Conservation (phyloP, 768 basidiomycete species). For the Guyanaporus albipodus region DNA sequence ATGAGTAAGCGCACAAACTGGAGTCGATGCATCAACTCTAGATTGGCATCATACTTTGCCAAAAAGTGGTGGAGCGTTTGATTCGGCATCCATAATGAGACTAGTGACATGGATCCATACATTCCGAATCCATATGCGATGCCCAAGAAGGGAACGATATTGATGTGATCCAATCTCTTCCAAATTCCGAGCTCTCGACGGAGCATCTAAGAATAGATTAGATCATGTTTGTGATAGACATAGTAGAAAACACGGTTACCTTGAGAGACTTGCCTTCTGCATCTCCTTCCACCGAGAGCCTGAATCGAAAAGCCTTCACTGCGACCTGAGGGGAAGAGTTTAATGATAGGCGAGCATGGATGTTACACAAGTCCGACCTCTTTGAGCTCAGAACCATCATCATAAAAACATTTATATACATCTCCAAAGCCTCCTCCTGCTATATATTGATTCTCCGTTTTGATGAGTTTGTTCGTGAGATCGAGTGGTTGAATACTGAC, state of each 20-base stretch:
- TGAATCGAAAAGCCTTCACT: slow-evolving; percentile 20
- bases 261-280: background rate
- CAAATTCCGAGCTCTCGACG: slow-evolving; percentile 30
- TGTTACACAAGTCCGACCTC: background rate
- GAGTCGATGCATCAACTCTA: background rate
- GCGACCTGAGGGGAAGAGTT: slow-evolving; percentile 17
- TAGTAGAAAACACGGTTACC: slow-evolving; percentile 1
- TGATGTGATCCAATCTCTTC: slow-evolving; percentile 21
- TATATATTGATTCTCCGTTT: background rate
- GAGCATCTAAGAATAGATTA: slow-evolving; percentile 9
- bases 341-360: background rate
- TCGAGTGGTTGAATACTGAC: too few relatives aligned
- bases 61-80: background rate
- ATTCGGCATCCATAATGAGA: background rate
- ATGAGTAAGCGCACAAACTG: background rate
- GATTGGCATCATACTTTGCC: background rate
- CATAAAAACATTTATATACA: background rate
- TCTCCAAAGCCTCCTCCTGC: slow-evolving; percentile 1
- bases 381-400: background rate
- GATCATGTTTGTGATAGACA: rapidly evolving
- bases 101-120: background rate
- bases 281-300: background rate
- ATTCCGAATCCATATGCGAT: background rate
- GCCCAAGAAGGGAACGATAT: slow-evolving; percentile 21
- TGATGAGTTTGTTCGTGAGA: background rate